These are phyloP conservation scores for Candida sphagnicola DNA, from an alignment of 805 yeast species.

Conservation along the genomic window DNA sequence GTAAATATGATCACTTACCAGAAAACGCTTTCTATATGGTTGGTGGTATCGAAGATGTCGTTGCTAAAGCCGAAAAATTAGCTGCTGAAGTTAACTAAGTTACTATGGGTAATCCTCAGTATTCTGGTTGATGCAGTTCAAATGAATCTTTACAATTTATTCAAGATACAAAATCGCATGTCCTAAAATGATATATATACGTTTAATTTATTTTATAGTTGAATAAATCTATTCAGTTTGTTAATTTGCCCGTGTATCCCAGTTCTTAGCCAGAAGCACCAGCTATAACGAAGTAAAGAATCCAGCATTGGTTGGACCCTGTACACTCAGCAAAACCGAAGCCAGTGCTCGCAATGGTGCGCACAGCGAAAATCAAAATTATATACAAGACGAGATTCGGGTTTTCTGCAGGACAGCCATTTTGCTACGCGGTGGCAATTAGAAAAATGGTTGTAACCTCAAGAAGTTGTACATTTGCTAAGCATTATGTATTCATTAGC, in stretches of 20 bases:
- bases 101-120: neutral
- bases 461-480: too few relatives aligned
- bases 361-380: too few relatives aligned
- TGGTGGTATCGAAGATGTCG: slow-evolving; percentile 98
- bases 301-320: too few relatives aligned
- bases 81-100: slow-evolving; percentile 82
- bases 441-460: too few relatives aligned
- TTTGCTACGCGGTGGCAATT: too few relatives aligned
- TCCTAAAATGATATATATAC: slow-evolving; percentile 5
- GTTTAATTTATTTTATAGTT: slow-evolving; percentile 4
- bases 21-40: slow-evolving; percentile 99
- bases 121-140: neutral
- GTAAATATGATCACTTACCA: slow-evolving; percentile 98
- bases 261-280: neutral
- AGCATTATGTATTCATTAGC: slow-evolving; percentile 23
- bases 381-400: too few relatives aligned
- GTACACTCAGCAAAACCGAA: too few relatives aligned
- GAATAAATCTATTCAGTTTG: slow-evolving; percentile 3
- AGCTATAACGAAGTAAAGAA: too few relatives aligned
- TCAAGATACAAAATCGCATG: slow-evolving; percentile 3
- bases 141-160: neutral
- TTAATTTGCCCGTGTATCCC: neutral
- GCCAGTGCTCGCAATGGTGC: too few relatives aligned
- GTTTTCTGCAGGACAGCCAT: too few relatives aligned
- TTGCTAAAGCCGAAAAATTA: slow-evolving; percentile 98